Evolutionary conservation across 129 eudicot species (phyloP).

Genomic region (sunflower (Helianthus annuus)): HanXRQr2.0-SUNRISE NC_035437.2:61992890-61993389

Average conservation of each 20-base stretch:
- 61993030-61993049: slow-evolving; percentile 54
- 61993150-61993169: slow-evolving; percentile 15
- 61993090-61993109: slow-evolving; percentile 48
- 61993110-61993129: slow-evolving; percentile 36
- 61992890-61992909: slow-evolving; percentile 42
- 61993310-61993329: slow-evolving; percentile 32
- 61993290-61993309: slow-evolving; percentile 37
- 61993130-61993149: slow-evolving; percentile 19
- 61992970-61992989: slow-evolving; percentile 45
- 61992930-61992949: slow-evolving; percentile 34
- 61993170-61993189: slow-evolving; percentile 25
- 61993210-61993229: not conserved
- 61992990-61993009: slow-evolving; percentile 53
- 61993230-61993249: slow-evolving; percentile 16
- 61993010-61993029: slow-evolving; percentile 63
- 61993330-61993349: slow-evolving; percentile 16
- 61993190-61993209: slow-evolving; percentile 25
- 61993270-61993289: slow-evolving; percentile 42
- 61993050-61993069: slow-evolving; percentile 45
- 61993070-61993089: slow-evolving; percentile 40
- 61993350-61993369: slow-evolving; percentile 34
- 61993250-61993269: slow-evolving; percentile 37
- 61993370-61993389: slow-evolving; percentile 37
- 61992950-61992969: slow-evolving; percentile 37
- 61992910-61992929: slow-evolving; percentile 41